phyloP scores from a whole-genome alignment of 495 filamentous ascomycete genomes.

The Recurvomyces mirabilis region DNA sequence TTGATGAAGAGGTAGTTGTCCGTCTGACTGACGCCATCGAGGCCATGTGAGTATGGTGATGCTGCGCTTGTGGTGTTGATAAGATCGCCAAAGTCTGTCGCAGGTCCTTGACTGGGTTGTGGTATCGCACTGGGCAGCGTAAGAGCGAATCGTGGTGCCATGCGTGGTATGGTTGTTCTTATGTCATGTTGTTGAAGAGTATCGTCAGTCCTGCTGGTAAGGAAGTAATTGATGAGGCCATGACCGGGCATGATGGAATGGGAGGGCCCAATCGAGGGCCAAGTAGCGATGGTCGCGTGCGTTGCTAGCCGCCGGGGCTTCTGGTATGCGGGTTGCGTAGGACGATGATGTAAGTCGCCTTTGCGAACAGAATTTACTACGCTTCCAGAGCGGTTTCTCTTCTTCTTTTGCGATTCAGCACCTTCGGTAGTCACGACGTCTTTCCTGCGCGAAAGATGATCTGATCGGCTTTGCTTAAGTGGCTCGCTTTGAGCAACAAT shows the following conservation, averaged over 20 bases:
- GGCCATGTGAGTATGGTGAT: slow-evolving; percentile 22
- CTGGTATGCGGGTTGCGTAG: background rate
- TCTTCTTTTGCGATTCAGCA: background rate
- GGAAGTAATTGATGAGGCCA: background rate
- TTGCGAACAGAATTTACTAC: background rate
- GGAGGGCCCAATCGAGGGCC: background rate
- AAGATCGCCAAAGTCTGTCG: slow-evolving; percentile 6
- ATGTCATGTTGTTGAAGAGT: background rate
- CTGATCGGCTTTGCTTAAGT: too few relatives aligned
- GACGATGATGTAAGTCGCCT: background rate
- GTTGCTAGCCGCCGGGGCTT: slow-evolving; percentile 1
- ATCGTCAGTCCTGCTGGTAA: background rate
- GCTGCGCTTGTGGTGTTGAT: slow-evolving; percentile 5
- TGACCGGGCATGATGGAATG: background rate
- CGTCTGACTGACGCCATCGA: slow-evolving; percentile 30
- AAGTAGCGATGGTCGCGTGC: background rate
- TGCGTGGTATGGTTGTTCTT: background rate
- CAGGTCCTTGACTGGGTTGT: slow-evolving; percentile 3
- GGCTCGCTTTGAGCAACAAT: too few relatives aligned
- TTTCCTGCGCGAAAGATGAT: too few relatives aligned
- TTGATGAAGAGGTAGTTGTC: slow-evolving; percentile 30
- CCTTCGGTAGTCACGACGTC: too few relatives aligned
- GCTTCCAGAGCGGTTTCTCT: background rate
- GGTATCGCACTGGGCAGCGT: background rate
- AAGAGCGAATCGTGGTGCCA: slow-evolving; percentile 5